These are phyloP conservation scores for Gynandropsis gynandra DNA, from an alignment of 345 rosid genomes.

Conservation along the genomic window DNA sequence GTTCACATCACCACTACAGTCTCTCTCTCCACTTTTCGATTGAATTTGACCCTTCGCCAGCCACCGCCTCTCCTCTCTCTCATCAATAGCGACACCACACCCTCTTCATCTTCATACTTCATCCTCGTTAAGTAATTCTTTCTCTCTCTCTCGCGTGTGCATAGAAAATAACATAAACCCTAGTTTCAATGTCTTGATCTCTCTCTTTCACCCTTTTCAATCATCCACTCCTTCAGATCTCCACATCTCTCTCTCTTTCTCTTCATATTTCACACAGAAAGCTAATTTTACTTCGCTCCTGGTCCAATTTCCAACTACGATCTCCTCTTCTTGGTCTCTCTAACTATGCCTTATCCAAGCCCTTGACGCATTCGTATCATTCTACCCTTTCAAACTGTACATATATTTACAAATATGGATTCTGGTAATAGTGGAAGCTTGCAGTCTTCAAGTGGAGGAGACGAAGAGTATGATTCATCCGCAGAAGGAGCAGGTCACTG, in stretches of 20 bases:
- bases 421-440: constrained; percentile 71
- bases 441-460: constrained; percentile 70
- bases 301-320: background rate
- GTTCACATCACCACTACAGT: constrained; percentile 29
- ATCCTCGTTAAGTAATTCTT: constrained; percentile 34
- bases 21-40: constrained; percentile 35
- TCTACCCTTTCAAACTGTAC: too few species aligned
- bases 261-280: background rate
- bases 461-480: constrained; percentile 51
- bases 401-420: too few species aligned
- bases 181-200: constrained; percentile 6
- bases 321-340: too few species aligned
- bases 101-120: constrained; percentile 40
- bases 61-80: constrained; percentile 52
- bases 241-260: constrained; percentile 38
- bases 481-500: constrained; percentile 36
- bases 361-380: too few species aligned
- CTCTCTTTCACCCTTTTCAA: constrained; percentile 15
- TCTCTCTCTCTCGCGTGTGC: constrained; percentile 16
- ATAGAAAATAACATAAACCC: constrained; percentile 35
- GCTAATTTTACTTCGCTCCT: constrained; percentile 2
- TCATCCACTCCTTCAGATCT: constrained; percentile 23
- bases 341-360: too few species aligned
- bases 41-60: constrained; percentile 90
- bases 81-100: constrained; percentile 48